These are phyloP conservation scores for Pyrus communis DNA, from an alignment of 306 rosid genomes.

Conservation along the genomic window DNA sequence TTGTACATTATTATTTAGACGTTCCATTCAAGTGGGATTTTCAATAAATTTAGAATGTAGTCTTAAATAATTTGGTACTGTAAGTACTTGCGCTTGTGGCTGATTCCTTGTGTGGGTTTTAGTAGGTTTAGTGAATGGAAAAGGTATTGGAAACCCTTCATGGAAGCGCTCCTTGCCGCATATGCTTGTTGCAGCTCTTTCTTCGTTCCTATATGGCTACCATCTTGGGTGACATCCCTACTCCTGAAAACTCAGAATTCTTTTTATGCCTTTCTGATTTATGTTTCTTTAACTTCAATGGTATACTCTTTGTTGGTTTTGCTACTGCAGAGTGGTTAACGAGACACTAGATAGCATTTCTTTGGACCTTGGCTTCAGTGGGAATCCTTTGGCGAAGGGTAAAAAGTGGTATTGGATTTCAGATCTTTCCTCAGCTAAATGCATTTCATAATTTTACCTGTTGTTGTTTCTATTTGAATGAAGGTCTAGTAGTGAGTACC, in stretches of 20 bases:
- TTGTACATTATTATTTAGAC: background rate
- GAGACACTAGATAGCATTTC: conserved; percentile 86
- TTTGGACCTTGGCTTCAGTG: conserved; percentile 64
- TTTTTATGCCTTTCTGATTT: background rate
- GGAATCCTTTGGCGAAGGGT: conserved; percentile 81
- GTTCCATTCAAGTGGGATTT: background rate
- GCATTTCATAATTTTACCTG: conserved; percentile 9
- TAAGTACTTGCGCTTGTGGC: conserved; percentile 16
- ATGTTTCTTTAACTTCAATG: background rate
- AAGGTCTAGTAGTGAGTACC: conserved; percentile 84
- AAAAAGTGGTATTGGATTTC: background rate
- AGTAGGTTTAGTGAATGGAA: conserved; percentile 36
- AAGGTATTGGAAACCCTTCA: conserved; percentile 40
- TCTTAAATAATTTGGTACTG: background rate
- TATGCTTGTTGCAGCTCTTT: conserved; percentile 55
- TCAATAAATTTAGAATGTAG: background rate
- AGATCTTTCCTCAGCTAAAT: background rate
- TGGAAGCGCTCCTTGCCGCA: conserved; percentile 62
- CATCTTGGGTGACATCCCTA: conserved; percentile 58
- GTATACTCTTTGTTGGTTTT: conserved; percentile 14
- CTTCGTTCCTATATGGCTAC: conserved; percentile 79
- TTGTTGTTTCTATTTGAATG: conserved; percentile 23
- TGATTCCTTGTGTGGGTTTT: conserved; percentile 25
- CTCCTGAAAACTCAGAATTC: conserved; percentile 12
- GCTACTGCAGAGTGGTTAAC: conserved; percentile 65